Conservation (phyloP, 1,139 yeast species). For the Hyphopichia pseudoburtonii region DNA sequence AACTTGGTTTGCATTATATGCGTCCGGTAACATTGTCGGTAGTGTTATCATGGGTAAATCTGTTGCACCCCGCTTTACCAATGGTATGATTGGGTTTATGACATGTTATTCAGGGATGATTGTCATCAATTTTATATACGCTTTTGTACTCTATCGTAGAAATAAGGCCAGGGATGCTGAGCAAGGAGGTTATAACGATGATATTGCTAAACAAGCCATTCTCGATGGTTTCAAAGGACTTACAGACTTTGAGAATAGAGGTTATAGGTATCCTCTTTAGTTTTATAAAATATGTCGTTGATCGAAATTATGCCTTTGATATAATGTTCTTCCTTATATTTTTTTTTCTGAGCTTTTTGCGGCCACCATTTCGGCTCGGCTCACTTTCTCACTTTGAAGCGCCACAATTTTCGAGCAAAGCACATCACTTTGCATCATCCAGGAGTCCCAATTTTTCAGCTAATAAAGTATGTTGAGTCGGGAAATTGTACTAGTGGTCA, state of each 20-base stretch:
- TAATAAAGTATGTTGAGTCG: no score
- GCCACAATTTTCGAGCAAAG: no score
- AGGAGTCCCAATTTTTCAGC: no score
- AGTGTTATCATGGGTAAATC: conserved; percentile 27
- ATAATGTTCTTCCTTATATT: no score
- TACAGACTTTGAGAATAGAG: conserved; percentile 32
- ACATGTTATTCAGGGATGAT: conserved; percentile 27
- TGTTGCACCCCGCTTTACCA: conserved; percentile 29
- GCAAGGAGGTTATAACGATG: conserved; percentile 25
- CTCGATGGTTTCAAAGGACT: conserved; percentile 33
- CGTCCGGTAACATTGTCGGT: conserved; percentile 31
- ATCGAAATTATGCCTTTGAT: no score
- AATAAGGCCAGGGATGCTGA: conserved; percentile 21
- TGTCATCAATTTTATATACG: conserved; percentile 20
- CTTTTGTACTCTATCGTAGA: conserved; percentile 19
- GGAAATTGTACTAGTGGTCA: no score
- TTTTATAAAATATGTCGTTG: no score
- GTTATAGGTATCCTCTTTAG: conserved; percentile 26
- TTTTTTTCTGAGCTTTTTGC: no score
- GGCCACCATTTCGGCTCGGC: no score
- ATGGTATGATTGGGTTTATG: conserved; percentile 28
- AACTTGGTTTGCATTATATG: conserved; percentile 28
- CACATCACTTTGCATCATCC: no score
- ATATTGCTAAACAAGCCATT: conserved; percentile 24
- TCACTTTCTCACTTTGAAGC: no score